Evolutionary conservation across 176 grass and related monocot genomes (phyloP).

Genomic region (Phoenix dactylifera): DNA sequence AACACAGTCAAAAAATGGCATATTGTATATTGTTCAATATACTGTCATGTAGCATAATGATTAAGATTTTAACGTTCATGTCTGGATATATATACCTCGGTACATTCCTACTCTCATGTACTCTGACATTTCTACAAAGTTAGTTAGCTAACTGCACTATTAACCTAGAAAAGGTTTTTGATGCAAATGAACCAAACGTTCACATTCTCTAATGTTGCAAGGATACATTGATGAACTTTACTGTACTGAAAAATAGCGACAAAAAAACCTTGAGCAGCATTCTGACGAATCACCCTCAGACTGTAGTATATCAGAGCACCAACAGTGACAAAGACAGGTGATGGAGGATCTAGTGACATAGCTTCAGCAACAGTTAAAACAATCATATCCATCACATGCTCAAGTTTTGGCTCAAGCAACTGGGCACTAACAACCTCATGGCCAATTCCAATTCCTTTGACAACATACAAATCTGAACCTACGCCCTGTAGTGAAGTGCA

Average conservation of each 20-base stretch:
- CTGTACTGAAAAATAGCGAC: not conserved
- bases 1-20: too few species aligned
- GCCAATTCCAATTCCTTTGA: constrained; percentile 77
- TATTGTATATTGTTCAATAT: too few species aligned
- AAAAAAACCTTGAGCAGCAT: constrained; percentile 56
- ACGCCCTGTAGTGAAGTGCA: constrained; percentile 41
- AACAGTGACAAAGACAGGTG: constrained; percentile 79
- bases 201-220: not conserved
- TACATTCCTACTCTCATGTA: too few species aligned
- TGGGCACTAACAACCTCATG: constrained; percentile 77
- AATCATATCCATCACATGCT: constrained; percentile 68
- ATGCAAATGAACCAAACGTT: too few species aligned
- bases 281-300: constrained; percentile 73
- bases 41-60: too few species aligned
- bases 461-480: constrained; percentile 85
- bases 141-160: too few species aligned
- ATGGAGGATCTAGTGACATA: constrained; percentile 88
- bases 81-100: too few species aligned
- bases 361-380: constrained; percentile 89
- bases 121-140: too few species aligned
- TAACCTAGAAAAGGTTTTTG: too few species aligned
- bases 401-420: constrained; percentile 67
- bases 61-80: too few species aligned
- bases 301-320: constrained; percentile 61
- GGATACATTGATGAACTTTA: not conserved